Evolutionary conservation across 2,329 filamentous ascomycete species (phyloP), one percentile per base, ranked within the genome.

Genomic region (Pezizomycotina sp.): DNA sequence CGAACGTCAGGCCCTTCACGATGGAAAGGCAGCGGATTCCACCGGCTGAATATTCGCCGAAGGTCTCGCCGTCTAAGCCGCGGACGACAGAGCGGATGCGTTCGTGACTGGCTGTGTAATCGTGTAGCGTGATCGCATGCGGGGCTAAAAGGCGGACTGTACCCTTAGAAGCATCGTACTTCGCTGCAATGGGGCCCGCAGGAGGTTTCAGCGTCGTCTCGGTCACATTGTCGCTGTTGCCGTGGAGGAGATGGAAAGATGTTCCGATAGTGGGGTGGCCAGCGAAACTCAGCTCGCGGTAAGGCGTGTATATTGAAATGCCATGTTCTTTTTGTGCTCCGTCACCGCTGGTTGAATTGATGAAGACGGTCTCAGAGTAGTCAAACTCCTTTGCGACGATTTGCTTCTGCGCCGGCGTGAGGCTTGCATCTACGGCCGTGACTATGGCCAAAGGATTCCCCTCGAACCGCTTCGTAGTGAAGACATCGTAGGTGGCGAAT

Each of bases 1-100:
- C 56, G 54, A 82, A 83, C 1, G 69, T 69, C 73, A 84, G 77
- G 30, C 78, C 79, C 27, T 69, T 70, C 22, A 82, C 77, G 28
- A 83, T 69, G 46, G 68, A 73, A 37, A 72, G 63, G 12, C 69
- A 50, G 9, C 66, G 64, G 6, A 64, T 61, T 9, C 32, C 18
- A 7, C 48, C 42, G 20, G 59, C 46, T 54, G 63, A 60, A 4
- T 56, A 55, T n/a, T 52, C 35, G 14, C 52, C 51, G 30, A 62
- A 52, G 4, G 42, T 43, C 0, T 45, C 27, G 18, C 56, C 51
- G 6, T 43, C 12, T 14, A 55, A 52, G 14, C 24, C 7, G 30
- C 13, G 6, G 25, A 15, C 12, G 14, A n/a, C 22, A n/a, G 9
- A 13, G 12, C n/a, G n/a, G n/a, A n/a, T n/a, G n/a, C n/a, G n/a